A percentile compares a stretch with the other conserved stretches of the same genome.
These are phyloP conservation scores for Solanum bulbocastanum DNA, from an alignment of 257 asterid species.

Conservation along the genomic window DNA sequence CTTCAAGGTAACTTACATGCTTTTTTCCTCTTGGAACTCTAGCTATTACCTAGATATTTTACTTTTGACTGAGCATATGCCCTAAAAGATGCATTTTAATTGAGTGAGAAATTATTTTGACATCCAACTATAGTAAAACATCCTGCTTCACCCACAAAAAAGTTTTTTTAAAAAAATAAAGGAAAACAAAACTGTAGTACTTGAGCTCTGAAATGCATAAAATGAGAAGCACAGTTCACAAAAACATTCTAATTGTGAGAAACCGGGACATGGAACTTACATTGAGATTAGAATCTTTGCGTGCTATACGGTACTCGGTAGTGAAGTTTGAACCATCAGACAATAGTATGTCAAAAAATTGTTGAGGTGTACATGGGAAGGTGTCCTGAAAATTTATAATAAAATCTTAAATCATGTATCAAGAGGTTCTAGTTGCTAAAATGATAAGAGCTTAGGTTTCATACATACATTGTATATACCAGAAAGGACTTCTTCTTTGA, in stretches of 20 bases:
- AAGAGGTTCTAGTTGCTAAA: background rate
- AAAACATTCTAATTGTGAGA: background rate
- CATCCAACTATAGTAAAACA: background rate
- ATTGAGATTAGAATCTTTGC: constrained; percentile 66
- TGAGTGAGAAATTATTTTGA: background rate
- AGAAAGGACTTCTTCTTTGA: constrained; percentile 78
- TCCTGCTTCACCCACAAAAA: background rate
- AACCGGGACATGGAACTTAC: constrained; percentile 31
- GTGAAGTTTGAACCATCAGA: constrained; percentile 78
- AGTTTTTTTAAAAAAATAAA: background rate
- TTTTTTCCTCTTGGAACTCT: background rate
- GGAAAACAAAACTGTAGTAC: background rate
- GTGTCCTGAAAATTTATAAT: constrained; percentile 42
- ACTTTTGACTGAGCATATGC: background rate
- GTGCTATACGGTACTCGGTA: constrained; percentile 50
- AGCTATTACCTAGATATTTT: background rate
- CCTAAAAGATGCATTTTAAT: background rate
- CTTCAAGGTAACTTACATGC: background rate
- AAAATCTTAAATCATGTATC: background rate
- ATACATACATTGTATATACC: constrained; percentile 51
- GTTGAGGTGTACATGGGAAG: constrained; percentile 86
- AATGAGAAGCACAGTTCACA: background rate
- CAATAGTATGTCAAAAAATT: constrained; percentile 59
- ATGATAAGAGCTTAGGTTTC: background rate
- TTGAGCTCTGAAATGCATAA: background rate